Base-by-base conservation (phyloP, 2,329 filamentous ascomycete genomes). In the Aureobasidium zeae region DNA sequence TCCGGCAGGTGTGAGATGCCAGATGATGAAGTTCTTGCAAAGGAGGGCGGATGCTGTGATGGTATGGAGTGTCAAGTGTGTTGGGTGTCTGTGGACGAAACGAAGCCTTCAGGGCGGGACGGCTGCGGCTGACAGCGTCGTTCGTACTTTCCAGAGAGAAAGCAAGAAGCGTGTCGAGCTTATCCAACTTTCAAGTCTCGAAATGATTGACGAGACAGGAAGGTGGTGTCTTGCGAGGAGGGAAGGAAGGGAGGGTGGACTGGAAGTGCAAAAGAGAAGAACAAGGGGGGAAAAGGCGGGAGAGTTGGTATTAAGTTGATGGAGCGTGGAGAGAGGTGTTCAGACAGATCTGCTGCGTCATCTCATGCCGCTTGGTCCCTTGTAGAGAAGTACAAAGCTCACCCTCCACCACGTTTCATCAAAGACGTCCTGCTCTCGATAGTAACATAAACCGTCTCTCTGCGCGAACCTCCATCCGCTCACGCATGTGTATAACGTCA, bases 101-200 rank as follows among this genome's bases (percentile, higher is more conserved):
- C 25, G 37, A 41, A 41, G 37, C 37, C 37, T 41, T n/a, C n/a
- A n/a, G n/a, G n/a, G n/a, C n/a, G 38, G 24, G 21, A 26, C 19
- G 22, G 44, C 42, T 35, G 16, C 29, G 39, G 39, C 29, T 25
- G 39, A 43, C 39, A 28, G 22, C 25, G 36, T 25, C 22, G 22
- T n/a, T 43, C 47, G 49, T 48, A 42, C 47, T 39, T 49, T 47
- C 49, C 49, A 38, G 32, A 32, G n/a, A n/a, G n/a, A 41, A 41
- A 25, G 37, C 37, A 41, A 41, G 37, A 41, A 41, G 37, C 37
- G 37, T 41, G 21, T 29, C 29, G 7, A 39, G 39, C 30, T 26
- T 17, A 20, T 43, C 28, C 22, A 20, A 34, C 39, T 33, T 43
- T 15, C 39, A 22, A 17, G 39, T 43, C 39, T 43, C 37, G 28